Evolutionary conservation across 2,329 filamentous ascomycete genomes (phyloP), one percentile per base, ranked within the genome.

Genomic region (Alternaria tenuissima): DNA sequence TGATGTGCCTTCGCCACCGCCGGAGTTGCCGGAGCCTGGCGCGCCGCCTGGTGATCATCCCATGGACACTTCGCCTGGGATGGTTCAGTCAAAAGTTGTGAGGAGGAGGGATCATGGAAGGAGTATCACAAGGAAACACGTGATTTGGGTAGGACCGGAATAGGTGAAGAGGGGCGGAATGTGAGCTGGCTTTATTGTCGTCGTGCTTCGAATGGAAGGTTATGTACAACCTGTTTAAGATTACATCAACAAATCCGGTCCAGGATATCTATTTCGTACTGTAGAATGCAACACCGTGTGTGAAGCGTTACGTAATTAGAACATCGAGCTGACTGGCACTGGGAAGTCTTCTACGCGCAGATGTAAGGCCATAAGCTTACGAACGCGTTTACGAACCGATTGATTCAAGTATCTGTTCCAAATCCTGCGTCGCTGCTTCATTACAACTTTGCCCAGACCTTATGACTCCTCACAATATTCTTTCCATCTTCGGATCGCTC

Each of bases 391-490:
- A 0, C 12, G 3, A 7, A 6, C 5, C 5, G 20, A 22, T 24
- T 20, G 6, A 7, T 11, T 14, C 12, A 5, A 3, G 20, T 36
- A 18, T n/a, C 5, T 24, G 16, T 24, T 26, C 5, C 1, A 36
- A 49, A 1, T n/a, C 9, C 36, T 24, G 5, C 20, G 12, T 7
- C 8, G 5, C 46, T 3, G 1, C 20, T 4, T 14, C 16, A n/a
- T 38, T 2, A 49, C 30, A 36, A 11, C 30, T 49, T 38, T 12
- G 3, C 20, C 16, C 20, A 49, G 7, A 49, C 8, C 30, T 49
- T 38, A 49, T 49, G 46, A 49, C 30, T 49, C 41, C 39, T 9
- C 14, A 47, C 41, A 14, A 46, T 55, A 4, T 38, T 52, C 36
- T 28, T 52, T 16, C 49, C 52, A 11, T 55, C 41, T 28, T 36